phyloP scores from a whole-genome alignment of 768 basidiomycete genomes.

The Boletus rufocinnamomeus region DNA sequence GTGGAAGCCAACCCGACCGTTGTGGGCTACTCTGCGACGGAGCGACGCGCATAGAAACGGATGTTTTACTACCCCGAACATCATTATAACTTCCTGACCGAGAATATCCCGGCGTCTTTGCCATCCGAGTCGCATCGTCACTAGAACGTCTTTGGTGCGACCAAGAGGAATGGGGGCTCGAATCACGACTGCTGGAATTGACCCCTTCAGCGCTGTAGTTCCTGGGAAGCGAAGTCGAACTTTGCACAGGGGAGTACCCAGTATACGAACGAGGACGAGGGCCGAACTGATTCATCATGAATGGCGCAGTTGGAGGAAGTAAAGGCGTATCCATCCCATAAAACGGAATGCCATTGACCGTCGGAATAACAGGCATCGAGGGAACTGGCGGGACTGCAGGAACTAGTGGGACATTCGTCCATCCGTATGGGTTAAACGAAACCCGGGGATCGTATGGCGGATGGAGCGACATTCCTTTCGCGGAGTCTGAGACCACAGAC shows the following conservation, averaged over 20 bases:
- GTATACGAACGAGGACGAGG: constrained; percentile 40
- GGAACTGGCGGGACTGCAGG: constrained; percentile 40
- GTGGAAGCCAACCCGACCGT: constrained; percentile 28
- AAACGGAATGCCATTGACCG: constrained; percentile 42
- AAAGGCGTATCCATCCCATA: constrained; percentile 65
- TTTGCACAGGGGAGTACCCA: constrained; percentile 31
- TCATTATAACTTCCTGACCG: constrained; percentile 22
- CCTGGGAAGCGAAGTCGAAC: constrained; percentile 21
- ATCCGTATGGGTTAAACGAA: constrained; percentile 33
- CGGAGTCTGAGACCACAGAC: constrained; percentile 40
- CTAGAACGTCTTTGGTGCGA: constrained; percentile 35
- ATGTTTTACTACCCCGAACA: constrained; percentile 14
- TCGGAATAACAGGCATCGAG: constrained; percentile 36
- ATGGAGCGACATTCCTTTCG: constrained; percentile 31
- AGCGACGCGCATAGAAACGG: constrained; percentile 11
- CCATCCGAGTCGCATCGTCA: constrained; percentile 29
- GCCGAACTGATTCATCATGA: constrained; percentile 65
- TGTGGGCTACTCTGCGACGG: constrained; percentile 16
- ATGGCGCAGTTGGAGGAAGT: constrained; percentile 71
- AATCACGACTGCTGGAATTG: constrained; percentile 17
- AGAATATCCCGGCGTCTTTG: constrained; percentile 11
- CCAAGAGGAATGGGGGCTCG: constrained; percentile 22
- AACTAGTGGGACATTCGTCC: constrained; percentile 20
- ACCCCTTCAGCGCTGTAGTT: constrained; percentile 31
- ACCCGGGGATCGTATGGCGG: constrained; percentile 31